phyloP scores from a whole-genome alignment of 2,329 filamentous ascomycete genomes.

The Fusarium camptoceras region DNA sequence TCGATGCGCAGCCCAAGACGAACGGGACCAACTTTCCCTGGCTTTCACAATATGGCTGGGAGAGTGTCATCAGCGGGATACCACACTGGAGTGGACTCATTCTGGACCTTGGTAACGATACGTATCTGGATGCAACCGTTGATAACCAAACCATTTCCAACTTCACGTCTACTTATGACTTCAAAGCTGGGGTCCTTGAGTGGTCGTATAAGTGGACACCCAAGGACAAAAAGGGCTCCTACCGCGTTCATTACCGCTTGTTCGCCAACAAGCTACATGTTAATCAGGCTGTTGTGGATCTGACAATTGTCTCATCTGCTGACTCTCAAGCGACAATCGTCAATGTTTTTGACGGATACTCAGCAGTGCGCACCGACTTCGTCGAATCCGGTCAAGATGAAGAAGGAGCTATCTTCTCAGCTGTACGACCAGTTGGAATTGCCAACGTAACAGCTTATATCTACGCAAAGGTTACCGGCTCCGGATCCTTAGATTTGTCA shows the following conservation, averaged over 20 bases:
- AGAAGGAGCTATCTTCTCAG: not conserved
- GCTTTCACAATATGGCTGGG: conserved; percentile 12
- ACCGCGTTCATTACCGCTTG: not conserved
- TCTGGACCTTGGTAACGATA: not conserved
- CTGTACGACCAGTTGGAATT: not conserved
- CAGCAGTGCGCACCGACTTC: conserved; percentile 4
- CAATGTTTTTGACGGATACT: conserved; percentile 4
- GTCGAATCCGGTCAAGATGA: not conserved
- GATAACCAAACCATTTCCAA: not conserved
- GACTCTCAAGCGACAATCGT: not conserved
- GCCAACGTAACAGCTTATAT: conserved; percentile 1
- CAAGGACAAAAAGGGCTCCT: accelerated
- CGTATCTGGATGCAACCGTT: conserved; percentile 4
- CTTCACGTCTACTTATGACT: conserved; percentile 1
- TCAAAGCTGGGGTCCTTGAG: not conserved
- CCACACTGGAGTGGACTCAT: conserved; percentile 1
- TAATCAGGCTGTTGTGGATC: not conserved
- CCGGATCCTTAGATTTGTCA: not conserved
- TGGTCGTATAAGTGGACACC: conserved; percentile 4
- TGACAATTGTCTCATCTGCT: not conserved
- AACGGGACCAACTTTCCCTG: conserved; percentile 8
- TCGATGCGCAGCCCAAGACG: not conserved
- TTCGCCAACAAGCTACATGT: conserved; percentile 3
- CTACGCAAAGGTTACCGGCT: not conserved
- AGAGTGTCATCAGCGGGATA: not conserved